A percentile compares a stretch with the other conserved stretches of the same genome.
Evolutionary conservation across 352 stramenopile species (phyloP).

Genomic region (Globisporangium sylvaticum): DNA sequence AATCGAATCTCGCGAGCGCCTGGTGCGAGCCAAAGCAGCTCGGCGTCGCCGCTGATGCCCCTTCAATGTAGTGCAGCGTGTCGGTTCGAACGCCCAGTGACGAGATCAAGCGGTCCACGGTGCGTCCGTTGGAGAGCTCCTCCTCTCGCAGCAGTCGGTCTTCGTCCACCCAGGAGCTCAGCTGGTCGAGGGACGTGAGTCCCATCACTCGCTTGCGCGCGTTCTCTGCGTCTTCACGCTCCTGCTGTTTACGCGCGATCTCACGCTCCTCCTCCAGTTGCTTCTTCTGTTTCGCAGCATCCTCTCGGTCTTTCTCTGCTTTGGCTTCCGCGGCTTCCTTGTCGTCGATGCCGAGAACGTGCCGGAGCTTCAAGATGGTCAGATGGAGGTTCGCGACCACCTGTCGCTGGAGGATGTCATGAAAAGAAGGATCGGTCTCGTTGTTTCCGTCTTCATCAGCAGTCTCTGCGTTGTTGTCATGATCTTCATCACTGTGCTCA

Average conservation of each 20-base stretch:
- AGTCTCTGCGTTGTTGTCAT: neutral
- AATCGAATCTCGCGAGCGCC: neutral
- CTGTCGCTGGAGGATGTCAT: slow-evolving; percentile 38
- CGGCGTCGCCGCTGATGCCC: neutral
- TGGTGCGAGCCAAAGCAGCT: slow-evolving; percentile 1
- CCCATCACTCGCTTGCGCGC: slow-evolving; percentile 50
- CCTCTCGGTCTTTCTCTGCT: neutral
- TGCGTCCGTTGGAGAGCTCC: neutral
- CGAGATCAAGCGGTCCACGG: neutral
- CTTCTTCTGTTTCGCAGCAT: slow-evolving; percentile 10
- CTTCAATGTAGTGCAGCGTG: neutral
- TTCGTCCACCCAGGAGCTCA: slow-evolving; percentile 36
- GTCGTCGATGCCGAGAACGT: slow-evolving; percentile 41
- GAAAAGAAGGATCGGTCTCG: slow-evolving; percentile 12
- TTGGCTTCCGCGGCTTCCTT: slow-evolving; percentile 42
- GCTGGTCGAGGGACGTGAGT: slow-evolving; percentile 37
- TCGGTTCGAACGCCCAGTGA: neutral
- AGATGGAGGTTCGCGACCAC: slow-evolving; percentile 59
- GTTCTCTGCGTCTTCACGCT: slow-evolving; percentile 31
- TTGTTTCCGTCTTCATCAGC: neutral
- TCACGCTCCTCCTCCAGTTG: slow-evolving; percentile 17
- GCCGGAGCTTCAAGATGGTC: slow-evolving; percentile 58
- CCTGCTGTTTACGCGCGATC: slow-evolving; percentile 20
- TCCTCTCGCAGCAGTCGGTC: slow-evolving; percentile 14
- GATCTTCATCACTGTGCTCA: neutral